A percentile compares a stretch with the other conserved stretches of the same genome.
phyloP scores from a whole-genome alignment of 2,329 filamentous ascomycete species.

The Trichoderma pleuroti region DNA sequence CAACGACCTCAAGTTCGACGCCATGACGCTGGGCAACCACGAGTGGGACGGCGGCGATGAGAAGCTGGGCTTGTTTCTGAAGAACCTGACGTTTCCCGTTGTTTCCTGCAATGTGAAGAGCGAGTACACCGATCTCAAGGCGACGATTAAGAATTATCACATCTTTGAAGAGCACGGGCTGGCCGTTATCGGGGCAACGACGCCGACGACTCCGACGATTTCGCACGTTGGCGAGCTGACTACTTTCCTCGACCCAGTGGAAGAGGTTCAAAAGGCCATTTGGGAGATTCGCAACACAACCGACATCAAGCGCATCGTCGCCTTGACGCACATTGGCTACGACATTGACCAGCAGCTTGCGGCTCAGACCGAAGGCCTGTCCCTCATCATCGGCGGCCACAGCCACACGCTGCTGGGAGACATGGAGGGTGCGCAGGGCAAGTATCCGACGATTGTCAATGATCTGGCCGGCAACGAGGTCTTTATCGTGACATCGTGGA shows the following conservation, averaged over 20 bases:
- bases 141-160: conserved; percentile 62
- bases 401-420: conserved; percentile 58
- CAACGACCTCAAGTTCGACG: conserved; percentile 63
- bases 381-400: conserved; percentile 65
- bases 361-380: conserved; percentile 56
- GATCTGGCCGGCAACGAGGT: conserved; percentile 63
- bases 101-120: conserved; percentile 61
- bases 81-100: conserved; percentile 62
- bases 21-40: conserved; percentile 66
- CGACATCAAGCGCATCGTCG: conserved; percentile 61
- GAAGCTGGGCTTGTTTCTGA: conserved; percentile 57
- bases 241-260: conserved; percentile 54
- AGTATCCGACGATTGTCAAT: conserved; percentile 60
- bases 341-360: conserved; percentile 61
- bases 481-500: conserved; percentile 64
- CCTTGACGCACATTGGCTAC: conserved; percentile 65
- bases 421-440: conserved; percentile 54
- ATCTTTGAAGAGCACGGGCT: conserved; percentile 59
- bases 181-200: conserved; percentile 63
- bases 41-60: conserved; percentile 65
- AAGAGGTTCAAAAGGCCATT: conserved; percentile 58
- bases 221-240: conserved; percentile 57
- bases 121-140: conserved; percentile 56
- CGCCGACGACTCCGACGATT: conserved; percentile 55
- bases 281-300: conserved; percentile 59